Conservation (phyloP, 257 asterid genomes). For the Cynanchum wilfordii region DNA sequence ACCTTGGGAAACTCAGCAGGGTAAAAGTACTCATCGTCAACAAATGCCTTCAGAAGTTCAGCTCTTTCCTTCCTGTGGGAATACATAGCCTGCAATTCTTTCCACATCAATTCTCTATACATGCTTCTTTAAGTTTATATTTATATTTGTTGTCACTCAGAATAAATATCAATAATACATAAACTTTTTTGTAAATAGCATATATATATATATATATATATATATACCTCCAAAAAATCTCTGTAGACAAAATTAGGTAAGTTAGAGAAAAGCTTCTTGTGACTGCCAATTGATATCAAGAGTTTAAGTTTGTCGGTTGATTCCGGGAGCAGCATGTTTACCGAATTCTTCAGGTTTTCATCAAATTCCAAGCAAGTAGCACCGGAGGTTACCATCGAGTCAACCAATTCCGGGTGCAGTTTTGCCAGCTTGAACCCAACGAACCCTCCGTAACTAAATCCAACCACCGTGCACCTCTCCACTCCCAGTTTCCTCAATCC, state of each 20-base stretch:
- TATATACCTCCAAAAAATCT: constrained; percentile 20
- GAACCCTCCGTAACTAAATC: constrained; percentile 30
- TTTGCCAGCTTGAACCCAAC: constrained; percentile 25
- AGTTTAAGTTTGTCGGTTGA: neutral
- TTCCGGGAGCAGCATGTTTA: constrained; percentile 24
- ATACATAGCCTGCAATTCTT: constrained; percentile 22
- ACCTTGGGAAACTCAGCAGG: constrained; percentile 19
- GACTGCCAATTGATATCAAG: constrained; percentile 19
- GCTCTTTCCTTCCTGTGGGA: constrained; percentile 22
- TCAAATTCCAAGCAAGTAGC: constrained; percentile 11
- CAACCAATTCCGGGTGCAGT: constrained; percentile 22
- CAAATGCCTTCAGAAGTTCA: constrained; percentile 25
- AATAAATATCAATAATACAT: too few relatives aligned
- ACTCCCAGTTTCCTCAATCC: constrained; percentile 32
- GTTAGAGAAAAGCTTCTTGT: constrained; percentile 12
- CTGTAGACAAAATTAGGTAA: constrained; percentile 19
- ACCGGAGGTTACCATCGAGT: constrained; percentile 20
- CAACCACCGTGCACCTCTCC: constrained; percentile 24
- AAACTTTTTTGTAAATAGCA: too few relatives aligned
- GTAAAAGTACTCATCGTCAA: constrained; percentile 13
- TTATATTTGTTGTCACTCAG: too few relatives aligned
- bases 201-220: too few relatives aligned
- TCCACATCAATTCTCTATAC: neutral
- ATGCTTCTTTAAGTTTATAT: too few relatives aligned
- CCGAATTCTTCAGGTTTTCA: constrained; percentile 2